A percentile compares a stretch with the other conserved stretches of the same genome.
Conservation (phyloP, 345 rosid species). For the Laguncularia racemosa region DNA sequence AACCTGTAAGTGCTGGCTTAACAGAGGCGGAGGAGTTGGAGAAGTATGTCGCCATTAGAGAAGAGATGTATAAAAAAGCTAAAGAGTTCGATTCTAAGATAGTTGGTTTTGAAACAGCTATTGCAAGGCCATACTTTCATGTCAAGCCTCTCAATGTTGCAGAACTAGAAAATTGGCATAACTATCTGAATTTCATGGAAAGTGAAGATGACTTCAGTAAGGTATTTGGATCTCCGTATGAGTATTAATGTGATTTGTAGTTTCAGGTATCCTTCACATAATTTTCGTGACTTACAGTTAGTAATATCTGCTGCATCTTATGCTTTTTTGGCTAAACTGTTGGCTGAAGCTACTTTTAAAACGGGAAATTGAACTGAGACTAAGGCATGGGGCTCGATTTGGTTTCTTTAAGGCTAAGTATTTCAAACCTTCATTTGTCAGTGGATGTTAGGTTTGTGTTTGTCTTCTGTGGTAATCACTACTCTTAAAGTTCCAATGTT, state of each 20-base stretch:
- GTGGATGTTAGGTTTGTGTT: conserved; percentile 65
- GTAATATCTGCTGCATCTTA: conserved; percentile 91
- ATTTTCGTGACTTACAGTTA: conserved; percentile 75
- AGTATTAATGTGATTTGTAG: conserved; percentile 34
- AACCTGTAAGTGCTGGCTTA: conserved; percentile 60
- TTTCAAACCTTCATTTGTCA: conserved; percentile 73
- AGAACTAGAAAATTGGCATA: conserved; percentile 99
- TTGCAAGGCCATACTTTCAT: conserved; percentile 96
- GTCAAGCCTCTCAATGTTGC: conserved; percentile 79
- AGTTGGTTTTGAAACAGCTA: conserved; percentile 90
- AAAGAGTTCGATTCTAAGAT: conserved; percentile 94
- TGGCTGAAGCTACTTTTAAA: conserved; percentile 96
- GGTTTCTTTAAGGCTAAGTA: conserved; percentile 98
- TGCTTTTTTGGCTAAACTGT: conserved; percentile 96
- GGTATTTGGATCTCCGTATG: conserved; percentile 54
- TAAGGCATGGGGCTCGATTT: conserved; percentile 82
- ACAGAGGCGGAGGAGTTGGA: conserved; percentile 88
- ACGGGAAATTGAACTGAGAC: conserved; percentile 95
- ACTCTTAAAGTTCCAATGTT: conserved; percentile 74
- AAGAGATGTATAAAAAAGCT: conserved; percentile 84
- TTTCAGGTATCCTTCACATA: conserved; percentile 49
- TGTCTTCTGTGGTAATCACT: conserved; percentile 31
- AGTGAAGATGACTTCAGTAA: conserved; percentile 76
- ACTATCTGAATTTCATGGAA: conserved; percentile 76
- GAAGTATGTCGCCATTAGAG: conserved; percentile 78